A percentile compares a stretch with the other conserved stretches of the same genome.
Conservation (phyloP, 1,139 yeast genomes). For the Meyerozyma smithsonii region DNA sequence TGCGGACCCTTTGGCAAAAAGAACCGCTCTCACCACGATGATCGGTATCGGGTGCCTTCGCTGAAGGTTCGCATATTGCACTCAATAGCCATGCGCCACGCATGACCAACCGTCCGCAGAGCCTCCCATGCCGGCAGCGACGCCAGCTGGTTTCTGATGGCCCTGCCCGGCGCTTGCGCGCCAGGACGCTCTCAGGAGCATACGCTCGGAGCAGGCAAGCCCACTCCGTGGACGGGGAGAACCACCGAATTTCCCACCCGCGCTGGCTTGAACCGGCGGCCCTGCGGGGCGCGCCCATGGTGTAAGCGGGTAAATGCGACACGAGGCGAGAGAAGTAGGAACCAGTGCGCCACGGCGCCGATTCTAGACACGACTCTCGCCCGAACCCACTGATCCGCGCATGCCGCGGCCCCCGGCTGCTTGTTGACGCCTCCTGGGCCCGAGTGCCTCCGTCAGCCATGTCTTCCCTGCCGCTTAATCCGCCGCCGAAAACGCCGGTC, state of each 20-base stretch:
- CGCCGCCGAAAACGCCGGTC: not conserved
- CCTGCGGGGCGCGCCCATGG: conserved; percentile 23
- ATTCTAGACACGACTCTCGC: conserved; percentile 5
- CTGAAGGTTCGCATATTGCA: conserved; percentile 69
- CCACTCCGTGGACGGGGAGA: conserved; percentile 46
- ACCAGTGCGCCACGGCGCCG: conserved; percentile 25
- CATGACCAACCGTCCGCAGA: conserved; percentile 67
- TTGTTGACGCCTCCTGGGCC: too few species aligned
- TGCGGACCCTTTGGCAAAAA: too few species aligned
- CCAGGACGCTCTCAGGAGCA: conserved; percentile 68
- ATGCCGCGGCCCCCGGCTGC: not conserved
- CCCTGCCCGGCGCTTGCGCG: conserved; percentile 73
- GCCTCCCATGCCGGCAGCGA: conserved; percentile 60
- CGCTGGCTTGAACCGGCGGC: conserved; percentile 15
- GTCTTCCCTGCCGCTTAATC: too few species aligned
- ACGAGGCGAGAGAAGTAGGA: conserved; percentile 42
- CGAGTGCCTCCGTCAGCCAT: too few species aligned
- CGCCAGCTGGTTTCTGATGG: conserved; percentile 56
- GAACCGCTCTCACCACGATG: conserved; percentile 49
- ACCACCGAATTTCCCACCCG: conserved; percentile 90
- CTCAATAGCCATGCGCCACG: conserved; percentile 52
- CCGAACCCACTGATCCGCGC: not conserved
- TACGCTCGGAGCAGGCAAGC: conserved; percentile 7
- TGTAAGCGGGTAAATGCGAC: conserved; percentile 70
- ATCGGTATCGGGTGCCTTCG: conserved; percentile 82